Base-by-base conservation (phyloP, 345 rosid species). In the Syzygium aqueum region DNA sequence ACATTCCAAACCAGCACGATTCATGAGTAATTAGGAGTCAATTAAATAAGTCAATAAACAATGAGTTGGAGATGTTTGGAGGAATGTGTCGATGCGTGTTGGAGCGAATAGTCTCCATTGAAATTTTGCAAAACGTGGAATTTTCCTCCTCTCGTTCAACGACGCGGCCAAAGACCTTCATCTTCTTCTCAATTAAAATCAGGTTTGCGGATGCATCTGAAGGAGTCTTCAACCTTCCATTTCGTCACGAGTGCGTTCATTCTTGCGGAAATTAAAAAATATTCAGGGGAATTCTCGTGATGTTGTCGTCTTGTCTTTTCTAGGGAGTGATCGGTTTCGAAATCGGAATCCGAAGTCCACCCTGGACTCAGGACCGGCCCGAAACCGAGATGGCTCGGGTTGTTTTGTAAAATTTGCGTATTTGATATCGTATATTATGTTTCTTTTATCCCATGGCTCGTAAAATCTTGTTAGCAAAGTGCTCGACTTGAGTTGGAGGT, bases 291-390 rank as follows among this genome's bases (percentile, higher is more conserved):
- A 67, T 33, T 67, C 3, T 33, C 6, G 7, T 33, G 46, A 67
- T 33, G 2, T 4, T 17, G 3, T 4, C 6, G 2, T 17, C 23
- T 11, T 49, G 10, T 49, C 21, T n/a, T 3, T 23, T 23, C 7
- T 49, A 49, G 33, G 40, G 37, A 10, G n/a, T n/a, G n/a, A n/a
- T n/a, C 0, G 5, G 0, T 49, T 49, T 0, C 3, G 52, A n/a
- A 83, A 46, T 3, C 5, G 19, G 7, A 83, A 83, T 10, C 17
- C 3, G 2, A 23, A 82, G 25, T 14, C 53, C 22, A 49, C n/a
- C 14, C 10, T 23, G 12, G 7, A 3, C 5, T 12, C 7, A 6
- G 28, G 3, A 2, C 11, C 11, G 65, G 1, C 0, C 7, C 0
- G 15, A 6, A 25, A 67, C 0, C 25, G 22, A 4, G 33, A 67